Evolutionary conservation across 1,139 yeast species (phyloP).

Genomic region (Saccharomyces hybrid): DNA sequence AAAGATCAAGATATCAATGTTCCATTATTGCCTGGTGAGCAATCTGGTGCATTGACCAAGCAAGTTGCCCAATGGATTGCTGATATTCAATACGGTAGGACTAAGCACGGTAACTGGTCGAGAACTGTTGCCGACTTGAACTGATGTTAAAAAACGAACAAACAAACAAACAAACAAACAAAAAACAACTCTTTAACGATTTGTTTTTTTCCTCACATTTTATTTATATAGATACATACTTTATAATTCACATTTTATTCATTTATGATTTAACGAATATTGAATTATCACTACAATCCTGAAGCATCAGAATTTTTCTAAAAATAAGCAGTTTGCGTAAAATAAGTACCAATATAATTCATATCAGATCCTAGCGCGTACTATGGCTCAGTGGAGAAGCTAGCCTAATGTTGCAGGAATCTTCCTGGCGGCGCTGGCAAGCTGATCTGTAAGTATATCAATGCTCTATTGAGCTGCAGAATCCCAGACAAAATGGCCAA

Average conservation of each 20-base stretch:
- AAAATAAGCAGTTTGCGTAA: too few relatives aligned
- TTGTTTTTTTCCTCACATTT: neutral
- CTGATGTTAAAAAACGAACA: neutral
- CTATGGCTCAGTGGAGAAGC: too few relatives aligned
- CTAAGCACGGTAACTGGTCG: conserved; percentile 42
- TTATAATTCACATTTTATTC: neutral
- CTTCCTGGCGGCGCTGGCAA: too few relatives aligned
- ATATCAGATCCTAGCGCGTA: too few relatives aligned
- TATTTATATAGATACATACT: neutral
- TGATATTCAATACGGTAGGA: conserved; percentile 80
- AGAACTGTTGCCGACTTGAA: conserved; percentile 25
- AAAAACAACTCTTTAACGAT: neutral
- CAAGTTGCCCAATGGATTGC: conserved; percentile 74
- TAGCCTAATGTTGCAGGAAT: too few relatives aligned
- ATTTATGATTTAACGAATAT: neutral
- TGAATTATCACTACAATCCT: neutral
- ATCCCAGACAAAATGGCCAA: too few relatives aligned
- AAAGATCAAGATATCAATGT: conserved; percentile 61
- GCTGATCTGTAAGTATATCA: too few relatives aligned
- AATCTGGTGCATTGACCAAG: conserved; percentile 69
- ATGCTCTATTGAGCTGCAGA: too few relatives aligned
- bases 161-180: neutral
- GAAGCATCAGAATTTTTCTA: too few relatives aligned
- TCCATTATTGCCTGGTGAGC: conserved; percentile 68
- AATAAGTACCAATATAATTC: too few relatives aligned